phyloP scores from a whole-genome alignment of 495 filamentous ascomycete species.

The Parmelia sp. region DNA sequence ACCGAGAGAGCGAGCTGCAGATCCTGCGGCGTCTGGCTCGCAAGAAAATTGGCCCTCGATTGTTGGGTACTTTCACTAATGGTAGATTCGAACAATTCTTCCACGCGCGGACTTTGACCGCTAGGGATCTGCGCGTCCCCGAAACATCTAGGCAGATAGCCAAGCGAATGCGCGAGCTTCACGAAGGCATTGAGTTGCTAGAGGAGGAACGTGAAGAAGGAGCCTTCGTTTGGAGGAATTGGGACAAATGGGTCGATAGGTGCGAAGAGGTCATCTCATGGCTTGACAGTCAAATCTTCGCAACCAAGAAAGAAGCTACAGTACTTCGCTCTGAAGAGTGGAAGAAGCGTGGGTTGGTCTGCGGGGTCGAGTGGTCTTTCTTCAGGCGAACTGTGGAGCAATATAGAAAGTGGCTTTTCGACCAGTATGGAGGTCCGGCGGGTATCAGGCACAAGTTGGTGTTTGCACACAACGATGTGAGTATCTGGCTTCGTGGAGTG shows the following conservation, averaged over 20 bases:
- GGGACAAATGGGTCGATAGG: slow-evolving; percentile 88
- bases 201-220: slow-evolving; percentile 69
- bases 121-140: slow-evolving; percentile 68
- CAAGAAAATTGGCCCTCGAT: slow-evolving; percentile 85
- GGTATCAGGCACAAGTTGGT: slow-evolving; percentile 69
- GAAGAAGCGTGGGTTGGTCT: slow-evolving; percentile 67
- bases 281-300: slow-evolving; percentile 63
- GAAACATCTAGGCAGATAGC: slow-evolving; percentile 88
- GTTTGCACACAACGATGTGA: slow-evolving; percentile 95
- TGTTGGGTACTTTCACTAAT: slow-evolving; percentile 91
- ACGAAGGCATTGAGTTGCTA: slow-evolving; percentile 84
- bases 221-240: slow-evolving; percentile 80
- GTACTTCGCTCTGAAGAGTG: slow-evolving; percentile 43
- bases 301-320: slow-evolving; percentile 35
- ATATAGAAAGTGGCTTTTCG: slow-evolving; percentile 7
- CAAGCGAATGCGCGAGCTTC: slow-evolving; percentile 96
- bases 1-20: slow-evolving; percentile 80
- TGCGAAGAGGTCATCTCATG: slow-evolving; percentile 70
- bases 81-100: slow-evolving; percentile 96
- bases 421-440: slow-evolving; percentile 54
- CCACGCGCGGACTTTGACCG: slow-evolving; percentile 70
- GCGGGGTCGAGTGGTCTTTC: slow-evolving; percentile 74
- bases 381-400: slow-evolving; percentile 61
- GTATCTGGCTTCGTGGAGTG: slow-evolving; percentile 28
- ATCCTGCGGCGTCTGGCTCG: slow-evolving; percentile 80